Base-by-base conservation (phyloP, 2,329 filamentous ascomycete genomes). In the Fusarium humuli region DNA sequence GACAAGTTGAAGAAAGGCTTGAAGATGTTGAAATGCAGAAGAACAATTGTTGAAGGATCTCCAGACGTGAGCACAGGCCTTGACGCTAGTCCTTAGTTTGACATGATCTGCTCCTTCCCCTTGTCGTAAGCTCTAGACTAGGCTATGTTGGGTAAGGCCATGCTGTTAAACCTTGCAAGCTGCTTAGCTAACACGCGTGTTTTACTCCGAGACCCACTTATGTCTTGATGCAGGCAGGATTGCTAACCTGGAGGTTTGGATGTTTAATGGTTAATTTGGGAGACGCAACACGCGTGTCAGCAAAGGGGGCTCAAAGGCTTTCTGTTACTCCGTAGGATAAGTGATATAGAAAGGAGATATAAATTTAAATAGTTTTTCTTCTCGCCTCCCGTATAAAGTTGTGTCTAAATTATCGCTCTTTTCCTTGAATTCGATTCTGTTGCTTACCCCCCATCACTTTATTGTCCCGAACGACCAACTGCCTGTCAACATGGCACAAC, bases 181-280 rank as follows among this genome's bases (percentile, higher is more conserved):
- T 18, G 50, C 47, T 70, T 61, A 70, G 49, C 46, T 70, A 70
- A 70, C 67, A 70, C 67, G 67, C 67, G 67, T 70, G 50, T 68
- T 45, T 30, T 3, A 13, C 16, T 12, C 25, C 0, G 34, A 44
- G 5, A 4, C 12, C 42, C 49, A 56, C 32, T 13, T 37, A 30
- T 46, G 5, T 40, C 23, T 25, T 20, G 11, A 13, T 9, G 20
- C 11, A 44, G 23, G 2, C 6, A 53, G 18, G 6, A 34, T 22
- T 47, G 47, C 18, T 46, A 47, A 22, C 27, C 27, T 27, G 18
- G 20, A 29, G 12, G 45, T 34, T 12, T 3, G 2, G 7, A 6
- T 25, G 7, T 18, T 46, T 2, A 2, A 6, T 20, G 8, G 5
- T 14, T 7, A 14, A 56, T 29, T 11, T 2, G 13, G 42, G 16